These are phyloP conservation scores for Brassica cretica DNA, from an alignment of 345 rosid genomes.

Conservation along the genomic window DNA sequence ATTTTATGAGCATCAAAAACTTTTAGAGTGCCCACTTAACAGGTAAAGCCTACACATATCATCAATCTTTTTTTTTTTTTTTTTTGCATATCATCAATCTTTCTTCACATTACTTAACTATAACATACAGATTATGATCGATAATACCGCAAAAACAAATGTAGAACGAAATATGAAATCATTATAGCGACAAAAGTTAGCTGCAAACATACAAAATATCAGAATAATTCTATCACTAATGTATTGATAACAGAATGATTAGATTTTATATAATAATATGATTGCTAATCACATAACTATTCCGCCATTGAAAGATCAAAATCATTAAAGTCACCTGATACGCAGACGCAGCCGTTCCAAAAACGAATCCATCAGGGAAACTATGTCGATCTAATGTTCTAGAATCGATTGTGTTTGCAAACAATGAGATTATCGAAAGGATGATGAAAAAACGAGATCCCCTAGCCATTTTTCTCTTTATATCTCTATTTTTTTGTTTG, in stretches of 20 bases:
- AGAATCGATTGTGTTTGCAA: slow-evolving; percentile 4
- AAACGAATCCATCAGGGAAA: slow-evolving; percentile 61
- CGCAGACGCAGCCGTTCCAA: slow-evolving; percentile 78
- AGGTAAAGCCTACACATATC: neutral
- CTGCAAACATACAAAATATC: neutral
- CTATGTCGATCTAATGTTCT: slow-evolving; percentile 36
- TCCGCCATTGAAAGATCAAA: neutral
- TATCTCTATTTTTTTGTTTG: neutral
- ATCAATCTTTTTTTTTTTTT: neutral
- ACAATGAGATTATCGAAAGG: slow-evolving; percentile 13
- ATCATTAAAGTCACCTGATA: slow-evolving; percentile 51
- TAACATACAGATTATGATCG: neutral
- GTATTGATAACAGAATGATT: too few relatives aligned
- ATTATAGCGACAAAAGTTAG: neutral
- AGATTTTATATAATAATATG: neutral
- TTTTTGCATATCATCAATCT: neutral
- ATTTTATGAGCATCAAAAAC: slow-evolving; percentile 51
- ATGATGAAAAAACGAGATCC: slow-evolving; percentile 7
- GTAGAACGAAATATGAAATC: neutral
- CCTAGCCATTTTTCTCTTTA: slow-evolving; percentile 10
- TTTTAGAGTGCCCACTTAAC: neutral
- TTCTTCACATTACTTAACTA: neutral
- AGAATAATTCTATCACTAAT: neutral
- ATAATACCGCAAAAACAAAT: neutral
- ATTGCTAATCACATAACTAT: neutral